phyloP scores from a whole-genome alignment of 176 grass and related monocot genomes.

The Oryza australiensis region DNA sequence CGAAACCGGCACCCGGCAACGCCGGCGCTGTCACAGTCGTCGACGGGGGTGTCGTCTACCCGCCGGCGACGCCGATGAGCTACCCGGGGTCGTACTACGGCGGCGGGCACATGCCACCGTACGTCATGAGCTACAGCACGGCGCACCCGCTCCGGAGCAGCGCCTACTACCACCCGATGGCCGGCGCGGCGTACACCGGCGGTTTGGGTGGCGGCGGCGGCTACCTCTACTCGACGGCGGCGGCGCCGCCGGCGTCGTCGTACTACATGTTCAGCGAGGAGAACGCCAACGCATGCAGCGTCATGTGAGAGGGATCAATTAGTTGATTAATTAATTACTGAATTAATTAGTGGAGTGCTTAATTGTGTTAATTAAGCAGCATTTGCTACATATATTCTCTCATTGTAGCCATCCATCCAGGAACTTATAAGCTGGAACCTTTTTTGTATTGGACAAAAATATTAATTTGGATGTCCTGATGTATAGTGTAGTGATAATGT shows the following conservation, averaged over 20 bases:
- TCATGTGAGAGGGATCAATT: constrained; percentile 59
- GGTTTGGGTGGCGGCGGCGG: constrained; percentile 2
- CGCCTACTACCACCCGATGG: constrained; percentile 54
- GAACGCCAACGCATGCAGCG: constrained; percentile 87
- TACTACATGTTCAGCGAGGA: constrained; percentile 99
- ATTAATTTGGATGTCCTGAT: neutral
- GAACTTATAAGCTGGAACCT: constrained; percentile 24
- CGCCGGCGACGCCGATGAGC: constrained; percentile 3
- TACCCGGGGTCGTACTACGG: constrained; percentile 42
- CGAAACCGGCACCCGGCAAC: constrained; percentile 14
- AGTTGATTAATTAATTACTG: neutral
- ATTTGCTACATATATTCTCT: neutral
- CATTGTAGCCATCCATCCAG: neutral
- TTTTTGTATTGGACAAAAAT: constrained; percentile 11
- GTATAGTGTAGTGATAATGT: neutral
- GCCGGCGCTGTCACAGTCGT: neutral
- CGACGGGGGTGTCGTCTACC: constrained; percentile 15
- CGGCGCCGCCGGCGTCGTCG: constrained; percentile 47
- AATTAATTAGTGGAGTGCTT: neutral
- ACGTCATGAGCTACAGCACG: constrained; percentile 80
- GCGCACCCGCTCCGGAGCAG: constrained; percentile 69
- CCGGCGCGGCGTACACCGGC: constrained; percentile 37
- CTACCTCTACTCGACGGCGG: constrained; percentile 66
- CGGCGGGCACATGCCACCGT: constrained; percentile 43
- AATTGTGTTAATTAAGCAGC: neutral